Evolutionary conservation across 2,329 filamentous ascomycete species (phyloP).

Genomic region (Dactylella cylindrospora): DNA sequence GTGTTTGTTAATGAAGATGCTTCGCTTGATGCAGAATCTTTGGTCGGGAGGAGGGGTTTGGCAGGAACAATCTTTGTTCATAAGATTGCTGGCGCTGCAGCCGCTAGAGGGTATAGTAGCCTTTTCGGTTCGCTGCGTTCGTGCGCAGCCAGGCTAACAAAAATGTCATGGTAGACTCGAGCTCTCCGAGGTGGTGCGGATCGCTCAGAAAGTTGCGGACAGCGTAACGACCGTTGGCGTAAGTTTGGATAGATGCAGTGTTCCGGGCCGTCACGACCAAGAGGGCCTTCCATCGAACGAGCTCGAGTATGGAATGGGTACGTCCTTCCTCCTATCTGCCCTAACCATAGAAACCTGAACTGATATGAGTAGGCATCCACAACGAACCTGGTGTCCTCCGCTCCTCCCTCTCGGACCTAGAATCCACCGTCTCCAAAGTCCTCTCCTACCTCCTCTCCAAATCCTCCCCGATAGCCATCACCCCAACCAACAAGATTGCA

Average conservation of each 20-base stretch:
- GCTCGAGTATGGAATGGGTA: slow-evolving; percentile 65
- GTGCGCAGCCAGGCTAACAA: no score
- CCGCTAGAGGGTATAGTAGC: slow-evolving; percentile 4
- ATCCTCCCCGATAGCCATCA: slow-evolving; percentile 52
- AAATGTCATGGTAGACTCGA: neutral
- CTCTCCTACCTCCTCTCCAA: slow-evolving; percentile 64
- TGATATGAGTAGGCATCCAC: slow-evolving; percentile 62
- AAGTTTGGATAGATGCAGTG: slow-evolving; percentile 59
- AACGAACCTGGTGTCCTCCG: slow-evolving; percentile 66
- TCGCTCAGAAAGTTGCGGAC: slow-evolving; percentile 55
- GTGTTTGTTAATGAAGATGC: slow-evolving; percentile 87
- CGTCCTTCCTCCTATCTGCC: no score
- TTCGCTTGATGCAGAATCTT: slow-evolving; percentile 75
- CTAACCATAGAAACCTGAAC: no score
- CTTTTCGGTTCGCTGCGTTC: no score
- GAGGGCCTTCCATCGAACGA: slow-evolving; percentile 50
- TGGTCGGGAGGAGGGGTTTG: slow-evolving; percentile 85
- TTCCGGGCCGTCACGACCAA: slow-evolving; percentile 56
- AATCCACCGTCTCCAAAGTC: slow-evolving; percentile 59
- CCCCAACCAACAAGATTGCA: slow-evolving; percentile 64
- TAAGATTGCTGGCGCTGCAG: slow-evolving; percentile 39
- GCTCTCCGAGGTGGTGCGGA: slow-evolving; percentile 4
- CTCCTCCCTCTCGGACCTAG: slow-evolving; percentile 47
- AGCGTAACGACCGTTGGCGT: slow-evolving; percentile 60
- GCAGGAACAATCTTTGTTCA: slow-evolving; percentile 76